Conservation (phyloP, 768 basidiomycete species). For the Trametes coccinea region DNA sequence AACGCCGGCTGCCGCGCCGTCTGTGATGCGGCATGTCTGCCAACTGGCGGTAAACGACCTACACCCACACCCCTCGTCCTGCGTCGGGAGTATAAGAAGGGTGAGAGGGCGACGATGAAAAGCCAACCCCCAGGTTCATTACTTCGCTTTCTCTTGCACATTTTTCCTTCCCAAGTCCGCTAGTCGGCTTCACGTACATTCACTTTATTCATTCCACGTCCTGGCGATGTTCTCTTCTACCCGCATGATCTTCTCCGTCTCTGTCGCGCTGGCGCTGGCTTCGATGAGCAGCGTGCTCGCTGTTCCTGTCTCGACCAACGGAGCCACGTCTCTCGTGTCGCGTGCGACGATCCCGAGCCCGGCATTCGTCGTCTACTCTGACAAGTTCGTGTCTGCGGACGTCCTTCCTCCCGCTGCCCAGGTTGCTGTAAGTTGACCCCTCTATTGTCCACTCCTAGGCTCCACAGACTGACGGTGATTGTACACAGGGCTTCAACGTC, state of each 20-base stretch:
- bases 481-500: constrained; percentile 17
- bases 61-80: background rate
- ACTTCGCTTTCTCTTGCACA: constrained; percentile 6
- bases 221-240: constrained; percentile 20
- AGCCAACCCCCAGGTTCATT: constrained; percentile 15
- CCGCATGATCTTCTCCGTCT: constrained; percentile 22
- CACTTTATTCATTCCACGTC: constrained; percentile 5
- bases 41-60: background rate
- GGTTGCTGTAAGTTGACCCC: background rate
- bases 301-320: background rate
- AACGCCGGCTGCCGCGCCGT: background rate
- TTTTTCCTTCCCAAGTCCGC: constrained; percentile 15
- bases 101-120: background rate
- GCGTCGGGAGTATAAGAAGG: background rate
- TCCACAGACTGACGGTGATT: background rate
- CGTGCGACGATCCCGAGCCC: constrained; percentile 14
- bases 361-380: constrained; percentile 19
- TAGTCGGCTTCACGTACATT: constrained; percentile 17
- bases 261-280: constrained; percentile 18
- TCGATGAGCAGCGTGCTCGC: constrained; percentile 12
- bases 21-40: background rate
- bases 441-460: background rate
- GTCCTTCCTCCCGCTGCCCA: constrained; percentile 15
- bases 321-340: background rate
- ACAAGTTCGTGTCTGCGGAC: constrained; percentile 18